Evolutionary conservation across 495 filamentous ascomycete genomes (phyloP).

Genomic region (Niebla homalea): DNA sequence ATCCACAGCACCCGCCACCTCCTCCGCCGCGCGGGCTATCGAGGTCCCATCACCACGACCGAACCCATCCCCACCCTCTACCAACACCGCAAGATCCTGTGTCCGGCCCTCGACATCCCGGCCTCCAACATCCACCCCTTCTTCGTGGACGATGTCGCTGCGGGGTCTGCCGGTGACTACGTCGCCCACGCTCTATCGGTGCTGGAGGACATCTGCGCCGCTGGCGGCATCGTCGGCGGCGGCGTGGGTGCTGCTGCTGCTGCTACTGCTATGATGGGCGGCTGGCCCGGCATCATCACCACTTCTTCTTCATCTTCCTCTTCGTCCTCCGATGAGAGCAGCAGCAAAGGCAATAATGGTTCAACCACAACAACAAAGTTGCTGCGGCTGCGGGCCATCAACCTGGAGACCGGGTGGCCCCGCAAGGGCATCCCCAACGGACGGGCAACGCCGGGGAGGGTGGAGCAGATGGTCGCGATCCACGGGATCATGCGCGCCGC

Average conservation of each 20-base stretch:
- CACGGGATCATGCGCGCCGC: slow-evolving; percentile 43
- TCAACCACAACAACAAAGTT: too few species aligned
- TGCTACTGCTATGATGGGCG: too few species aligned
- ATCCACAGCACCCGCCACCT: slow-evolving; percentile 35
- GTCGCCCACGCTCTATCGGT: slow-evolving; percentile 50
- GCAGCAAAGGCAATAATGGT: too few species aligned
- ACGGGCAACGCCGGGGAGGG: slow-evolving; percentile 47
- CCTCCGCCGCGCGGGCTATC: slow-evolving; percentile 51
- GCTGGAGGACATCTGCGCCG: slow-evolving; percentile 48
- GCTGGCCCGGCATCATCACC: too few species aligned
- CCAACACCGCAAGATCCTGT: slow-evolving; percentile 44
- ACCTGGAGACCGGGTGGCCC: slow-evolving; percentile 91
- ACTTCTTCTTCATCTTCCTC: too few species aligned
- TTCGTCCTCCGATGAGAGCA: too few species aligned
- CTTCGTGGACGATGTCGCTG: slow-evolving; percentile 61
- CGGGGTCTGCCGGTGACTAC: slow-evolving; percentile 59
- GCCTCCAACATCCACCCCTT: slow-evolving; percentile 84
- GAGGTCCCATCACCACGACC: slow-evolving; percentile 65
- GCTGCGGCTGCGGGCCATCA: slow-evolving; percentile 45
- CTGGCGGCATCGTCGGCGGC: too few species aligned
- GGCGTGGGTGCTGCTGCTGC: too few species aligned
- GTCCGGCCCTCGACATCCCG: slow-evolving; percentile 59
- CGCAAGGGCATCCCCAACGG: slow-evolving; percentile 55
- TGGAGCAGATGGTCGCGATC: slow-evolving; percentile 62
- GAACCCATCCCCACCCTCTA: slow-evolving; percentile 66